phyloP scores from a whole-genome alignment of 805 yeast genomes.

The Wickerhamomyces queroliae region DNA sequence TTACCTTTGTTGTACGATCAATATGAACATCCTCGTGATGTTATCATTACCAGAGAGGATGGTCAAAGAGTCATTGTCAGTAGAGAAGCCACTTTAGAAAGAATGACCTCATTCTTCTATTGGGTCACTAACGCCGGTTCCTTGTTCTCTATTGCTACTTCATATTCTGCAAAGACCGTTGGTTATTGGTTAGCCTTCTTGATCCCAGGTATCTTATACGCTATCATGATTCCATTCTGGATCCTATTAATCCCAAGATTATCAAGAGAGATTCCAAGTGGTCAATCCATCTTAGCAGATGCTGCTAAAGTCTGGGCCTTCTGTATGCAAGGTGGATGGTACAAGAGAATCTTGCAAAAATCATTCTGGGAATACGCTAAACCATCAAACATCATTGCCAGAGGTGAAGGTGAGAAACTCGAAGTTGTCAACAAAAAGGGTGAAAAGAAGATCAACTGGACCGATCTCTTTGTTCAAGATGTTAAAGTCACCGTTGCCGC shows the following conservation, averaged over 20 bases:
- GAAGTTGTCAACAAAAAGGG: conserved; percentile 1
- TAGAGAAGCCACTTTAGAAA: conserved; percentile 66
- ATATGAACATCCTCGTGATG: conserved; percentile 55
- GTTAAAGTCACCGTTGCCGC: conserved; percentile 56
- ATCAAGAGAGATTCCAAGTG: conserved; percentile 13
- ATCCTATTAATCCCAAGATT: conserved; percentile 16
- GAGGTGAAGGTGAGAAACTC: conserved; percentile 9
- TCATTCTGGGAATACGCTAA: conserved; percentile 48
- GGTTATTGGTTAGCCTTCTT: conserved; percentile 74
- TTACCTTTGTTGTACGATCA: conserved; percentile 75
- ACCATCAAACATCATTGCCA: conserved; percentile 33
- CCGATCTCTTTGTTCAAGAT: conserved; percentile 65
- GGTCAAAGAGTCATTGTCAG: conserved; percentile 69
- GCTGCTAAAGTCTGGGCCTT: conserved; percentile 33
- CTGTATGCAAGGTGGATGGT: conserved; percentile 33
- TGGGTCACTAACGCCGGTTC: conserved; percentile 74
- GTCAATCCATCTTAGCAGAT: conserved; percentile 34
- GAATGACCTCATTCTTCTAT: conserved; percentile 72
- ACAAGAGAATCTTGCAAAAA: conserved; percentile 30
- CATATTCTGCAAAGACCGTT: conserved; percentile 57
- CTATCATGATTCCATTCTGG: conserved; percentile 41
- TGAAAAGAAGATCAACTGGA: conserved; percentile 35
- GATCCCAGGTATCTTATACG: conserved; percentile 54
- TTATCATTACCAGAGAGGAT: conserved; percentile 45
- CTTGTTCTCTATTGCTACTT: conserved; percentile 69